Conservation (phyloP, 208 protist genomes). For the Trypanosoma grayi region DNA sequence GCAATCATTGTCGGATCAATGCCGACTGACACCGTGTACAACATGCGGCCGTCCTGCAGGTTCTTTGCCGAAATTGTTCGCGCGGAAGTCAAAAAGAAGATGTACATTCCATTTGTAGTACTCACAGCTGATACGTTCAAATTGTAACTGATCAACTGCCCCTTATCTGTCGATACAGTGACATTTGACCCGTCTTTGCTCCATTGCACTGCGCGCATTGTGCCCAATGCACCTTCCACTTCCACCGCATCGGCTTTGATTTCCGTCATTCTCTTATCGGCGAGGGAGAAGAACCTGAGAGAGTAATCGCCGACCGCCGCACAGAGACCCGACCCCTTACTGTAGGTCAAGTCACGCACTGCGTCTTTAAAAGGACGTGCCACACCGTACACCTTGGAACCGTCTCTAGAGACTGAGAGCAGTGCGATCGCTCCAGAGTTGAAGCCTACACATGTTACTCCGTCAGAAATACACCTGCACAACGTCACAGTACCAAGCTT, state of each 20-base stretch:
- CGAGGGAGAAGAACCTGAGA: slow-evolving; percentile 51
- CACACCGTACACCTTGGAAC: slow-evolving; percentile 36
- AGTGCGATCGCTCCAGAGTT: slow-evolving; percentile 54
- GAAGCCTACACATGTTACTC: slow-evolving; percentile 56
- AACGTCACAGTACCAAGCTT: slow-evolving; percentile 68
- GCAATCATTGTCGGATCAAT: slow-evolving; percentile 87
- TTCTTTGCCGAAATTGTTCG: slow-evolving; percentile 85
- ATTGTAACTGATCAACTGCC: slow-evolving; percentile 74
- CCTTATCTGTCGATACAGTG: slow-evolving; percentile 64
- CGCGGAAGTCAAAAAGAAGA: slow-evolving; percentile 87
- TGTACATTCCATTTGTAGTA: slow-evolving; percentile 53
- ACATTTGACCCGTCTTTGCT: slow-evolving; percentile 91
- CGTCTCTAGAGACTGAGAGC: slow-evolving; percentile 33
- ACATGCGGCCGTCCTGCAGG: slow-evolving; percentile 53
- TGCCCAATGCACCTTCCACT: slow-evolving; percentile 46
- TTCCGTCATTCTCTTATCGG: slow-evolving; percentile 57
- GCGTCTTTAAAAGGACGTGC: slow-evolving; percentile 30
- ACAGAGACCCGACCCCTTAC: slow-evolving; percentile 43
- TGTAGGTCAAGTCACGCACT: slow-evolving; percentile 44
- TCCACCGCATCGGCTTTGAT: slow-evolving; percentile 31
- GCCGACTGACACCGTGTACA: slow-evolving; percentile 74
- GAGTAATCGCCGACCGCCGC: slow-evolving; percentile 44
- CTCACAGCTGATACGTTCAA: slow-evolving; percentile 82
- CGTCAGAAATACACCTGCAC: slow-evolving; percentile 28
- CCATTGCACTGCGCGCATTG: slow-evolving; percentile 50